Conservation (phyloP, 331 rosid species). For the Dryas integrifolia region DNA sequence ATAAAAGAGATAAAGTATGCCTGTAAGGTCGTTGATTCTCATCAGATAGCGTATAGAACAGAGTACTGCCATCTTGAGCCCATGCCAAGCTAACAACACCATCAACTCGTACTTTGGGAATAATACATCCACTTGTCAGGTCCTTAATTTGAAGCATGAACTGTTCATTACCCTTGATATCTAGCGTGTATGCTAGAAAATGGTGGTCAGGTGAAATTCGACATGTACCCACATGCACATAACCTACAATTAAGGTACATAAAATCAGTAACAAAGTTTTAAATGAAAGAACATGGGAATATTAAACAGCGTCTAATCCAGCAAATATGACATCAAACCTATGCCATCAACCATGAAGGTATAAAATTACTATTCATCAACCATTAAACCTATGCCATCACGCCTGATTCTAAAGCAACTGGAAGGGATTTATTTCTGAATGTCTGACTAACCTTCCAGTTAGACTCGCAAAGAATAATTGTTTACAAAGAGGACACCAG, state of each 20-base stretch:
- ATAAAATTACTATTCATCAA: too few species aligned
- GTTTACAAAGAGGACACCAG: too few species aligned
- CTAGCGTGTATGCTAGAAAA: constrained; percentile 84
- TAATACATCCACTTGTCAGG: constrained; percentile 55
- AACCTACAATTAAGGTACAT: constrained; percentile 46
- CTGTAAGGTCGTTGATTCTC: constrained; percentile 91
- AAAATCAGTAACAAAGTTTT: background rate
- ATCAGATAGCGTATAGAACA: constrained; percentile 75
- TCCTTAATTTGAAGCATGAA: constrained; percentile 81
- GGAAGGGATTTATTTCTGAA: too few species aligned
- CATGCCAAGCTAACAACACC: constrained; percentile 86
- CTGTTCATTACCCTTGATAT: constrained; percentile 63
- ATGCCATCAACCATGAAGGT: background rate
- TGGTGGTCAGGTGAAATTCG: constrained; percentile 81
- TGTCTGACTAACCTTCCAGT: too few species aligned
- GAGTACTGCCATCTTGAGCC: constrained; percentile 62
- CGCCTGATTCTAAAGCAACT: too few species aligned
- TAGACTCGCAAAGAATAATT: too few species aligned
- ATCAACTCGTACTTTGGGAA: constrained; percentile 46
- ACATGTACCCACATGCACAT: constrained; percentile 90
- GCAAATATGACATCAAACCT: background rate
- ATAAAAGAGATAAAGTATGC: constrained; percentile 35
- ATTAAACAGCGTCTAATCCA: background rate
- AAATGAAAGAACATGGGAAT: background rate
- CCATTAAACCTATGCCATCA: too few species aligned